Evolutionary conservation across 805 yeast species (phyloP), one percentile per base, ranked within the genome.

Genomic region (Kodamaea leandrae): DNA sequence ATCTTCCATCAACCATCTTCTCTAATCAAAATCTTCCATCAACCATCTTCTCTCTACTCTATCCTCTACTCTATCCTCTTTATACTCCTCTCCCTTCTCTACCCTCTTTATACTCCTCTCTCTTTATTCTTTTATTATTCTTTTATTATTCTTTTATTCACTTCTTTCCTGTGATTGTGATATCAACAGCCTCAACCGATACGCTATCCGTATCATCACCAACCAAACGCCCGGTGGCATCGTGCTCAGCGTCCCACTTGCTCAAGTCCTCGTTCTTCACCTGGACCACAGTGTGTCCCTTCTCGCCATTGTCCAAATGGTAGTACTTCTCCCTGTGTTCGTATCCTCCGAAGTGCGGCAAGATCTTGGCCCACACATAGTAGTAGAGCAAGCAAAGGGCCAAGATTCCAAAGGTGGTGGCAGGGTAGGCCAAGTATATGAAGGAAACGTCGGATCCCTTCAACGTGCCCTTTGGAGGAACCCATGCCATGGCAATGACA

Each of bases 381-480:
- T 68, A 69, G 43, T 69, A 69, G 6, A 35, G 41, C 19, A 56
- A 50, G 51, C 73, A 68, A 3, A 61, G 36, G 3, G 41, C 25
- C 16, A 68, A 41, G 3, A 69, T 37, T 1, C 71, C 71, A 39
- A 68, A 49, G 3, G 68, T 59, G 12, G 63, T 57, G 13, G 68
- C 46, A n/a, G 72, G 67, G 46, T 69, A 68, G 0, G 73, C 61
- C 13, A 68, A 66, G 47, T 69, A 69, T 49, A 69, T 68, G 49
- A 69, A 69, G 4, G 68, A 54, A 16, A 67, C 71, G 46, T 69
- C 74, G 35, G 65, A 54, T 3, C 74, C 74, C 21, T 50, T 66
- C 43, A 67, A 54, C 3, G 65, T 52, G 3, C 69, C 69, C 39
- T 58, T 48, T 18, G 74, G 74, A 21, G 74, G 74, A 24, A 69